phyloP scores from a whole-genome alignment of 441 rosid species.

The Corymbia calophylla region DNA sequence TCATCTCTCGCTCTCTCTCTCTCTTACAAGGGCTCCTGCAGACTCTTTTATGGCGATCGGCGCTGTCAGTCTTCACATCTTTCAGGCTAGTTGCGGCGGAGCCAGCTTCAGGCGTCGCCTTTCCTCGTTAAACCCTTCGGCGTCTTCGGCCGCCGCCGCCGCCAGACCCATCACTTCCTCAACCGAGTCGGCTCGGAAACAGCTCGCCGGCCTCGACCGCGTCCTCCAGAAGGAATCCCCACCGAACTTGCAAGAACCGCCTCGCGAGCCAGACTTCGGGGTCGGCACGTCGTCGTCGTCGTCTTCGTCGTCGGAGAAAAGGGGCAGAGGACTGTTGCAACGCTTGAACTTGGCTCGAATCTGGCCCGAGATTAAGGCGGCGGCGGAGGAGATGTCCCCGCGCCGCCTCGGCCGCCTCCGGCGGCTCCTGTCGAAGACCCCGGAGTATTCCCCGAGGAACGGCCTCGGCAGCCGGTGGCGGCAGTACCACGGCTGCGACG shows the following conservation, averaged over 20 bases:
- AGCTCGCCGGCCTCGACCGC: conserved; percentile 61
- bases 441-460: conserved; percentile 79
- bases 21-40: background rate
- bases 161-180: background rate
- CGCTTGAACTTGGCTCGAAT: conserved; percentile 49
- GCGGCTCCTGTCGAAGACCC: conserved; percentile 59
- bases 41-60: background rate
- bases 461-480: conserved; percentile 47
- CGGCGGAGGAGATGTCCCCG: conserved; percentile 85
- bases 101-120: background rate
- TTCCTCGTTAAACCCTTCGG: conserved; percentile 18
- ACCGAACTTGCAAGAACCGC: background rate
- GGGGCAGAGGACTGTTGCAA: conserved; percentile 28
- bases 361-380: conserved; percentile 68
- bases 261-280: background rate
- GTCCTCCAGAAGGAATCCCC: conserved; percentile 32
- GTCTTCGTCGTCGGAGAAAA: conserved; percentile 8
- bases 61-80: background rate
- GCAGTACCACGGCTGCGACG: conserved; percentile 47
- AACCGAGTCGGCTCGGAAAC: conserved; percentile 32
- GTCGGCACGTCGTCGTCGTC: background rate
- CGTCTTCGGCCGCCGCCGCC: background rate
- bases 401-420: conserved; percentile 55
- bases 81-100: background rate
- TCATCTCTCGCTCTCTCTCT: background rate